Conservation (phyloP, 306 rosid genomes). For the Corylus americana region DNA sequence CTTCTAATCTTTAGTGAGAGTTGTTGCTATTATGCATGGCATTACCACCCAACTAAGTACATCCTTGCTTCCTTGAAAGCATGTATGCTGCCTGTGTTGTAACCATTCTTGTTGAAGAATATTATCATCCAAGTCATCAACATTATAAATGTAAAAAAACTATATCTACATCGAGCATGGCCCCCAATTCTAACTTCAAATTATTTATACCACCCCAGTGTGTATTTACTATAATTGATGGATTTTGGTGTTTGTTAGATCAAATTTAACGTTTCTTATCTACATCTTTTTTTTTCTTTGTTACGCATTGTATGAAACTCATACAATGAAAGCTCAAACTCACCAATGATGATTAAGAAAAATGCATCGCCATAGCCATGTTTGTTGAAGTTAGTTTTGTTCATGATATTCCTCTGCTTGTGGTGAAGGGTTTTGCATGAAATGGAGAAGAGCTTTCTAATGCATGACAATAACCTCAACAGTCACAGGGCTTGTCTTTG, state of each 20-base stretch:
- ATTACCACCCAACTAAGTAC: neutral
- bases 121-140: neutral
- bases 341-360: neutral
- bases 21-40: neutral
- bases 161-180: no score
- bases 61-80: neutral
- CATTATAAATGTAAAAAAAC: neutral
- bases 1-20: conserved; percentile 13
- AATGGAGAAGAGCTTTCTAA: neutral
- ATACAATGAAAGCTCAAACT: neutral
- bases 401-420: neutral
- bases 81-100: neutral
- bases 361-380: neutral
- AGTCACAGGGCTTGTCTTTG: neutral
- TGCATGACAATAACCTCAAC: neutral
- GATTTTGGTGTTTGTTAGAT: no score
- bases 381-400: neutral
- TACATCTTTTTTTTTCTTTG: no score
- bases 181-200: no score
- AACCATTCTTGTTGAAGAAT: neutral
- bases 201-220: no score
- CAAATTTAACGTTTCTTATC: no score
- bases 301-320: neutral
- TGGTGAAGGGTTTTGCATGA: neutral
- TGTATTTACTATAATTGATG: no score